Conservation (phyloP, 495 filamentous ascomycete species). For the Aspergillus ostianus region DNA sequence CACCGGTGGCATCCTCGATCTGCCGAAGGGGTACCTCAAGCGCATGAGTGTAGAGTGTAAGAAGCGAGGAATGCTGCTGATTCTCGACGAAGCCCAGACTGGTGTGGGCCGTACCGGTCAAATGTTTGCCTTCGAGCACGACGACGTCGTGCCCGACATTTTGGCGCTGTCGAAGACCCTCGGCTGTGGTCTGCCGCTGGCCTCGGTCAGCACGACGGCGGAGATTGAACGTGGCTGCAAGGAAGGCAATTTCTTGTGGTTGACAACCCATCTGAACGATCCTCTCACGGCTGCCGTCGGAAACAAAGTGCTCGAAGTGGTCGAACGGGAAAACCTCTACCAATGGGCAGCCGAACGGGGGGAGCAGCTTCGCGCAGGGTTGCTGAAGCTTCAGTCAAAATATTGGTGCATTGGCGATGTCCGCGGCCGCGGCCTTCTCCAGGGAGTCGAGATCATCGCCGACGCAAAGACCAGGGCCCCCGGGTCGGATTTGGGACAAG, state of each 20-base stretch:
- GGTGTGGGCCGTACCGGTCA: slow-evolving; percentile 50
- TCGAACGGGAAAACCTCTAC: slow-evolving; percentile 48
- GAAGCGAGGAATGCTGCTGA: slow-evolving; percentile 50
- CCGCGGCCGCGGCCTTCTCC: slow-evolving; percentile 52
- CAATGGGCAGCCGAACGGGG: slow-evolving; percentile 38
- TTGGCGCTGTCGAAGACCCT: slow-evolving; percentile 54
- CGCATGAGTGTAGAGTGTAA: slow-evolving; percentile 47
- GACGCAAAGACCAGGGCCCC: slow-evolving; percentile 42
- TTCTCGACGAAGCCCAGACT: slow-evolving; percentile 57
- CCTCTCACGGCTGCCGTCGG: slow-evolving; percentile 54
- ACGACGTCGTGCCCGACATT: slow-evolving; percentile 51
- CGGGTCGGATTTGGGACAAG: slow-evolving; percentile 44
- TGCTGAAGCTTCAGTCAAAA: slow-evolving; percentile 39
- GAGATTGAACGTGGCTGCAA: slow-evolving; percentile 43
- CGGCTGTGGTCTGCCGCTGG: slow-evolving; percentile 52
- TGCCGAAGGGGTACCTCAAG: slow-evolving; percentile 43
- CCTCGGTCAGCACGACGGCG: slow-evolving; percentile 47
- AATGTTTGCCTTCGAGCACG: slow-evolving; percentile 50
- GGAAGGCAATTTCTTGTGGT: slow-evolving; percentile 28
- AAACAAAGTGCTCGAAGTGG: slow-evolving; percentile 55
- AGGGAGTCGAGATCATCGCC: slow-evolving; percentile 53
- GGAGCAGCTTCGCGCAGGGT: slow-evolving; percentile 37
- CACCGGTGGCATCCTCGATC: slow-evolving; percentile 49
- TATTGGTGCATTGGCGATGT: slow-evolving; percentile 58
- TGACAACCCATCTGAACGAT: slow-evolving; percentile 51